phyloP scores from a whole-genome alignment of 2,329 filamentous ascomycete species.

The Colletotrichum sp. region DNA sequence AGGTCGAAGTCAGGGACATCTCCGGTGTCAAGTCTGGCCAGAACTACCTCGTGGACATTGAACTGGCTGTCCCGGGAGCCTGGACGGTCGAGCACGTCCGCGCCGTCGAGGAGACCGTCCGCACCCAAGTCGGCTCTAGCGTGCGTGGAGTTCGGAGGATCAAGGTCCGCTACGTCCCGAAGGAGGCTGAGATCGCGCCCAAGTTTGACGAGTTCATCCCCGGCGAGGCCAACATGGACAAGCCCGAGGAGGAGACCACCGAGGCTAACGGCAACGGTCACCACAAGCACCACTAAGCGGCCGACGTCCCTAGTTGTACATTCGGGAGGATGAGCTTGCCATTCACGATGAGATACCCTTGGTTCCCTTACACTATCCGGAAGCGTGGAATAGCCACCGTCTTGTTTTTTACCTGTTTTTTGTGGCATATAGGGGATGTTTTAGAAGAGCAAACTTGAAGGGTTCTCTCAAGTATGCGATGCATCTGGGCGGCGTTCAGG shows the following conservation, averaged over 20 bases:
- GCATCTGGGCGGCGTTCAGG: conserved; percentile 17
- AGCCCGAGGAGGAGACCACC: conserved; percentile 45
- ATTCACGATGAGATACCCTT: conserved; percentile 21
- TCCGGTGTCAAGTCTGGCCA: conserved; percentile 95
- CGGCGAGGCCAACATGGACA: conserved; percentile 68
- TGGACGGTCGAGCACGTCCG: conserved; percentile 78
- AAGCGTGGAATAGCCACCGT: not conserved
- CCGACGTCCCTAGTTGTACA: not conserved
- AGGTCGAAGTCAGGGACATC: conserved; percentile 76
- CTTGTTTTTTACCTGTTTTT: not conserved
- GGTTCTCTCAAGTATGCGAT: conserved; percentile 6
- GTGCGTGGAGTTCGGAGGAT: conserved; percentile 86
- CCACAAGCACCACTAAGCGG: conserved; percentile 31
- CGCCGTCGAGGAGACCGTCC: conserved; percentile 74
- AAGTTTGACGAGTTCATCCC: conserved; percentile 81
- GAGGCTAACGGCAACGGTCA: conserved; percentile 35
- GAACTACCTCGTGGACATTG: conserved; percentile 92
- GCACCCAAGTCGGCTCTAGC: conserved; percentile 74
- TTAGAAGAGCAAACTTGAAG: conserved; percentile 4
- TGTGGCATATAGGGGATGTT: not conserved
- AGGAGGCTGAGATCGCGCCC: conserved; percentile 58
- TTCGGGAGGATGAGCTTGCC: conserved; percentile 10
- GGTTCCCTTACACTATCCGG: conserved; percentile 8
- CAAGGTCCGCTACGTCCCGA: conserved; percentile 81
- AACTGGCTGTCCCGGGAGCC: conserved; percentile 76